Conservation (phyloP, 176 grass and related monocot species). For the Guadua angustifolia region DNA sequence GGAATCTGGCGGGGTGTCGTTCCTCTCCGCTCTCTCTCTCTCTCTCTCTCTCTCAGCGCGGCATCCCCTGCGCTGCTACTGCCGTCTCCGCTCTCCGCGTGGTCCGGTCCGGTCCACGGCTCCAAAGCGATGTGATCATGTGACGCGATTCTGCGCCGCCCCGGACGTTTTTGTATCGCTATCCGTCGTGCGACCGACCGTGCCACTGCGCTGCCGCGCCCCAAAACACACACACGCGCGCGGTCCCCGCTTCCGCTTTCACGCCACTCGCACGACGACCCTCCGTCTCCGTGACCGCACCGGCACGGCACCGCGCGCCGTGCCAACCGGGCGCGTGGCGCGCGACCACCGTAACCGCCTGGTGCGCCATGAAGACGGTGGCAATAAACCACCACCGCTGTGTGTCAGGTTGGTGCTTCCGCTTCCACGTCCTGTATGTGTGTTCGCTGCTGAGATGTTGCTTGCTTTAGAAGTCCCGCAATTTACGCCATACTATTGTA, state of each 20-base stretch:
- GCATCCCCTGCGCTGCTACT: neutral
- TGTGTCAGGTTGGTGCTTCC: neutral
- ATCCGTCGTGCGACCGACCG: neutral
- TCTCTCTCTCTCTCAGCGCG: neutral
- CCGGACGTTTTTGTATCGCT: neutral
- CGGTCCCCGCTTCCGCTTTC: neutral
- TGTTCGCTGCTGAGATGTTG: no score
- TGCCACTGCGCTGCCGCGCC: neutral
- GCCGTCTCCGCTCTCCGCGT: neutral
- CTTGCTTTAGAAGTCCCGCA: no score
- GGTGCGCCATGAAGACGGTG: neutral
- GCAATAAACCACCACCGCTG: neutral
- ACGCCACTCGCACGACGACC: neutral
- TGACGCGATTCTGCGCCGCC: neutral
- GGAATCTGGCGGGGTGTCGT: neutral
- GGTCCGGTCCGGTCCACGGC: constrained; percentile 9
- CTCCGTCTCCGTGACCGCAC: neutral
- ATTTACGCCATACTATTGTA: no score
- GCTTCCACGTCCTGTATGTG: no score
- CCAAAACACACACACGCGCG: no score
- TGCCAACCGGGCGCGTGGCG: neutral
- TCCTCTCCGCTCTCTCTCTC: neutral
- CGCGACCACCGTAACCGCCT: neutral
- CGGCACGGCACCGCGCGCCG: neutral
- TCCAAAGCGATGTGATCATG: constrained; percentile 9